Conservation (phyloP, 1,284 basidiomycete species). For the Puccinia polysora region DNA sequence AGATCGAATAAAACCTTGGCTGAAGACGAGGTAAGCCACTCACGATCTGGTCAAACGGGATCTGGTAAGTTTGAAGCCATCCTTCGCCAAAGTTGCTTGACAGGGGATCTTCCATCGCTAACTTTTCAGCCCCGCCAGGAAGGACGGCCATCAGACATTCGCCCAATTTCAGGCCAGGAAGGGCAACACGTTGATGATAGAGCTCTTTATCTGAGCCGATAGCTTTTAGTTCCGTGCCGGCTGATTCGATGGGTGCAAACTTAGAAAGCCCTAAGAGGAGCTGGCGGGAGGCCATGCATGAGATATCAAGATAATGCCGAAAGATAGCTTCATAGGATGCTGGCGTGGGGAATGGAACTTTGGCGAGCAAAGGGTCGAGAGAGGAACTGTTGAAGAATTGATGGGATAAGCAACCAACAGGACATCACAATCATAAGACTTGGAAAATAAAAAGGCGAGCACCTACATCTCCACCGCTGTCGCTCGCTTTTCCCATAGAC, state of each 20-base stretch:
- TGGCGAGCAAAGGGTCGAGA: conserved; percentile 92
- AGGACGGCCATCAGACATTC: conserved; percentile 85
- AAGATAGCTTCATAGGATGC: conserved; percentile 91
- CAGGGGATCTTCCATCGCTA: conserved; percentile 55
- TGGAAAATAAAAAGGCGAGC: background rate
- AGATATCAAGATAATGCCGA: conserved; percentile 94
- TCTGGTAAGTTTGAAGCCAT: conserved; percentile 65
- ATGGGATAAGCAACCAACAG: background rate
- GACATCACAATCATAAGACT: conserved; percentile 7
- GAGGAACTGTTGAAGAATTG: conserved; percentile 61
- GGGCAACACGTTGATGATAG: conserved; percentile 69
- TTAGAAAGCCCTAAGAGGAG: conserved; percentile 79
- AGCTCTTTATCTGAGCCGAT: conserved; percentile 81
- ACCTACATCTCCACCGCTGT: conserved; percentile 69
- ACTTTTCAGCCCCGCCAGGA: conserved; percentile 62
- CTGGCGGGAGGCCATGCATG: conserved; percentile 85
- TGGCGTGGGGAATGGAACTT: conserved; percentile 96
- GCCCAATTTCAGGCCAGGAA: conserved; percentile 80
- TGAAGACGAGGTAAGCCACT: conserved; percentile 87
- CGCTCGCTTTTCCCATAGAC: conserved; percentile 65
- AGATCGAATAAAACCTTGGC: conserved; percentile 97
- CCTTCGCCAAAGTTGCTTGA: conserved; percentile 62
- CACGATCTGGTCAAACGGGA: conserved; percentile 94
- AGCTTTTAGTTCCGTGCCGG: conserved; percentile 68
- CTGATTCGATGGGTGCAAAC: conserved; percentile 76